phyloP scores from a whole-genome alignment of 305 asterid genomes.

The Petunia hybrid region DNA sequence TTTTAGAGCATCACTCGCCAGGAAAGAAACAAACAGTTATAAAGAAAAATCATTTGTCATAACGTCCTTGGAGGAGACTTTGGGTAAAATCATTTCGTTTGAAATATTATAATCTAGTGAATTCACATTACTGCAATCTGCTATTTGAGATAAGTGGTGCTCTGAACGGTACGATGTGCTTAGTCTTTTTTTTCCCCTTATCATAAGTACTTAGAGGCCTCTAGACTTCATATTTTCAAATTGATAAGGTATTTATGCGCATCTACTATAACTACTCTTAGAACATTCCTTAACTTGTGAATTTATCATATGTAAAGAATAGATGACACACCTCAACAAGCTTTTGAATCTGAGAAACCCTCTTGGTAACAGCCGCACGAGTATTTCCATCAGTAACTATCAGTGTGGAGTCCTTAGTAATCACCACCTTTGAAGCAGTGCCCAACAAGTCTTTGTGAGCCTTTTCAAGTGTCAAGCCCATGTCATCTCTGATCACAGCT shows the following conservation, averaged over 20 bases:
- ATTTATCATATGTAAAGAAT: neutral
- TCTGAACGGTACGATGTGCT: neutral
- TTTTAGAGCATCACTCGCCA: neutral
- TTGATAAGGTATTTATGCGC: neutral
- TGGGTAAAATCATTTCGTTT: neutral
- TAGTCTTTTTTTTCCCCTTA: too few relatives aligned
- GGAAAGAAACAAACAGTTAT: too few relatives aligned
- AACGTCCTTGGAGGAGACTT: neutral
- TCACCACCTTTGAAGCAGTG: conserved; percentile 69
- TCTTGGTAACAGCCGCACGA: conserved; percentile 58
- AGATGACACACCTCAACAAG: conserved; percentile 64
- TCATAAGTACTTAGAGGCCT: too few relatives aligned
- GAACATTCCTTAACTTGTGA: neutral
- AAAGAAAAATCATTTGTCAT: neutral
- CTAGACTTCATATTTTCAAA: too few relatives aligned
- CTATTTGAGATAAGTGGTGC: neutral
- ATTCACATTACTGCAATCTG: neutral
- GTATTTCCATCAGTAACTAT: conserved; percentile 76
- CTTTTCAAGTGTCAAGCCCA: conserved; percentile 69
- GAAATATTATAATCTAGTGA: neutral
- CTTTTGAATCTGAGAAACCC: conserved; percentile 66
- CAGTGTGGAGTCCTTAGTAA: conserved; percentile 75
- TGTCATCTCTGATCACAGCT: conserved; percentile 80
- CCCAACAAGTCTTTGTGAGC: conserved; percentile 68
- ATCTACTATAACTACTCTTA: neutral